Conservation (phyloP, 331 rosid species). For the Telfairia occidentalis region DNA sequence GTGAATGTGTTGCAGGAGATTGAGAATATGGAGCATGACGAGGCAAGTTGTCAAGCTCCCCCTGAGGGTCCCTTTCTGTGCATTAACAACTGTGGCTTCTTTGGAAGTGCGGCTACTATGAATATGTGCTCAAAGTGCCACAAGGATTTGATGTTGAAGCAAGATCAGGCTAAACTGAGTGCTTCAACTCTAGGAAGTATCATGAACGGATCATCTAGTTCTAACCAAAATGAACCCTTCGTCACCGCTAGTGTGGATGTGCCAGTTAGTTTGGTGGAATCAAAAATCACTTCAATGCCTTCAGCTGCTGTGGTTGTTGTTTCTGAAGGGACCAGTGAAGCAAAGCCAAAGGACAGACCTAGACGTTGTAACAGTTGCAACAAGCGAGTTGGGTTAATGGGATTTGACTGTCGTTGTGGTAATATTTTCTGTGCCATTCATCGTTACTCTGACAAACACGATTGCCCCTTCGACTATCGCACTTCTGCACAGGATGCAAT, state of each 20-base stretch:
- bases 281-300: slow-evolving; percentile 26
- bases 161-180: slow-evolving; percentile 75
- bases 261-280: slow-evolving; percentile 31
- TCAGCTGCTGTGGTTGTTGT: not conserved
- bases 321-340: slow-evolving; percentile 2
- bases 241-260: slow-evolving; percentile 32
- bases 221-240: slow-evolving; percentile 34
- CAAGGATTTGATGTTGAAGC: slow-evolving; percentile 68
- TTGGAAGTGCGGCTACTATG: slow-evolving; percentile 85
- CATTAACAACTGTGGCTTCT: slow-evolving; percentile 81
- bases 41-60: slow-evolving; percentile 82
- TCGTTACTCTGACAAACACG: slow-evolving; percentile 84
- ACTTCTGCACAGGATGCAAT: slow-evolving; percentile 72
- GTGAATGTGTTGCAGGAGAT: slow-evolving; percentile 37
- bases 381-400: slow-evolving; percentile 80
- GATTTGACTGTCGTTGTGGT: slow-evolving; percentile 83
- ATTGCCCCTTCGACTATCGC: slow-evolving; percentile 66
- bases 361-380: slow-evolving; percentile 72
- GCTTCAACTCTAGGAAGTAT: slow-evolving; percentile 76
- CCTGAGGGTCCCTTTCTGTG: slow-evolving; percentile 82
- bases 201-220: slow-evolving; percentile 68
- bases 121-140: slow-evolving; percentile 96
- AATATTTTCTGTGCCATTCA: slow-evolving; percentile 59
- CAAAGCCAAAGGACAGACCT: slow-evolving; percentile 14
- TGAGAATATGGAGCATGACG: slow-evolving; percentile 70